A percentile compares a stretch with the other conserved stretches of the same genome.
Evolutionary conservation across 805 yeast genomes (phyloP).

Genomic region (Candida argentea): DNA sequence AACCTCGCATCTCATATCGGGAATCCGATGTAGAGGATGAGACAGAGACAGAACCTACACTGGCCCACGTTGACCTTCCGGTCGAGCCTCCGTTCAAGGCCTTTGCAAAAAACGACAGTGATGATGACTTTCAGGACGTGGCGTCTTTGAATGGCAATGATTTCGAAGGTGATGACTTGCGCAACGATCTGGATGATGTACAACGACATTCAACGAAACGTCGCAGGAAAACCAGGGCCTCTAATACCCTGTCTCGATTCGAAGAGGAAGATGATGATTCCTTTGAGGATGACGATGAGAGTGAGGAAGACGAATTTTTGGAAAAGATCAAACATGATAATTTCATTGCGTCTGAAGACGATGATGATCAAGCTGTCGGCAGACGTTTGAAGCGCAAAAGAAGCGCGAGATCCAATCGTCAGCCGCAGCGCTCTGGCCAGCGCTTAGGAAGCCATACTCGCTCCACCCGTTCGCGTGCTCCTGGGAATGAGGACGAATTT

Average conservation of each 20-base stretch:
- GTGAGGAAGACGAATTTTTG: constrained; percentile 14
- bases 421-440: constrained; percentile 9
- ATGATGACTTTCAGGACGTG: no score
- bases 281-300: constrained; percentile 8
- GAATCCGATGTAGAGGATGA: not conserved
- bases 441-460: constrained; percentile 7
- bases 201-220: not conserved
- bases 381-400: not conserved
- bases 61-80: no score
- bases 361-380: constrained; percentile 15
- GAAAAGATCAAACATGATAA: constrained; percentile 21
- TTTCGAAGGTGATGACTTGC: not conserved
- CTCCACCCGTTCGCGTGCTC: constrained; percentile 5
- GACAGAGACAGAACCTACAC: no score
- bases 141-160: constrained; percentile 1
- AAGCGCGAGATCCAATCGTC: constrained; percentile 7
- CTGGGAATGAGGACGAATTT: constrained; percentile 2
- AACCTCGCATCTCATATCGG: not conserved
- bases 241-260: no score
- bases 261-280: constrained; percentile 4
- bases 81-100: no score
- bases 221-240: not conserved
- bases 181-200: not conserved
- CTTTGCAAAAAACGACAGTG: no score
- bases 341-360: constrained; percentile 31